phyloP scores from a whole-genome alignment of 106 monocot genomes.

The Dactylorhiza incarnata region DNA sequence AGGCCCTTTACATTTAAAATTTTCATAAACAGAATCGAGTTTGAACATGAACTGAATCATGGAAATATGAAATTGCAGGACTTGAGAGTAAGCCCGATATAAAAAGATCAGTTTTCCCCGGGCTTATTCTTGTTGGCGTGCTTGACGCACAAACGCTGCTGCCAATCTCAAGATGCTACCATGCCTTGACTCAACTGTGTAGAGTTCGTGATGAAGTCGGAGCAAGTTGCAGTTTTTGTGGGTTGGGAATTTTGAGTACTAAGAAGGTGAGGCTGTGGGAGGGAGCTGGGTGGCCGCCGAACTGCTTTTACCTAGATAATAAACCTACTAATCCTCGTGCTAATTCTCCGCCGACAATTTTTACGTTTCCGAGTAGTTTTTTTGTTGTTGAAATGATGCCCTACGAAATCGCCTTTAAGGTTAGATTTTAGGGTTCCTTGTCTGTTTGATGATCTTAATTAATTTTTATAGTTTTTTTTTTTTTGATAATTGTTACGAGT shows the following conservation, averaged over 20 bases:
- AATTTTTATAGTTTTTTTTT: no score
- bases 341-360: background rate
- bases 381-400: background rate
- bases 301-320: no score
- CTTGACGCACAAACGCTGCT: background rate
- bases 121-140: background rate
- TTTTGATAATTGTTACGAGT: no score
- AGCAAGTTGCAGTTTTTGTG: background rate
- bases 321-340: background rate
- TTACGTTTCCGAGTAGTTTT: background rate
- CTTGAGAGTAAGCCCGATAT: constrained; percentile 61
- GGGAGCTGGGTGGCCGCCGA: no score
- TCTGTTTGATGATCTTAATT: no score
- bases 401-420: background rate
- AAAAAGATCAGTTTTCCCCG: background rate
- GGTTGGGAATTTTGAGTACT: background rate
- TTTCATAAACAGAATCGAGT: no score
- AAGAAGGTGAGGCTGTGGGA: background rate
- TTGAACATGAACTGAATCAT: background rate
- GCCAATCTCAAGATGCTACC: background rate
- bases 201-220: background rate
- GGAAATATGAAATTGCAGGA: constrained; percentile 23
- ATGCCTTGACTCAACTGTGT: background rate
- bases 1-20: no score
- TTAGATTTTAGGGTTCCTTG: no score